Evolutionary conservation across 228 moss, liverwort and hornwort species (phyloP).

Genomic region (Sphagnum magellanicum): DNA sequence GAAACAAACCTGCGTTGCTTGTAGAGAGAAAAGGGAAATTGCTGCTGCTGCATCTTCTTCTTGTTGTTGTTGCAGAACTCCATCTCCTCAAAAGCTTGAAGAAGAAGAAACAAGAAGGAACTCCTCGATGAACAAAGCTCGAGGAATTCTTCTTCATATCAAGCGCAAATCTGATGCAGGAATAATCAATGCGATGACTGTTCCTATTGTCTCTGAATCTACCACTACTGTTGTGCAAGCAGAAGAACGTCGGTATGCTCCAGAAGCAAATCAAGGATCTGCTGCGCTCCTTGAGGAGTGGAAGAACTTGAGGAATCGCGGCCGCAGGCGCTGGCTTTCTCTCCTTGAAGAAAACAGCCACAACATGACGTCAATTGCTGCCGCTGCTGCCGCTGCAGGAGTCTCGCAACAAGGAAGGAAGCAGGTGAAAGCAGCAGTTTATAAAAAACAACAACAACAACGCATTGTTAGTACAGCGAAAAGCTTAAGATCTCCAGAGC

Average conservation of each 20-base stretch:
- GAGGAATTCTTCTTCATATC: neutral
- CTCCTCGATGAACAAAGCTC: neutral
- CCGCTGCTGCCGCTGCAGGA: neutral
- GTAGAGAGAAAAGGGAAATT: slow-evolving; percentile 9
- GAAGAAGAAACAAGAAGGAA: slow-evolving; percentile 6
- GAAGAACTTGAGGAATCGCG: neutral
- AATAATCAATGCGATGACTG: neutral
- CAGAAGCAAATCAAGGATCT: too few relatives aligned
- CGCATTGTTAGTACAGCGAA: neutral
- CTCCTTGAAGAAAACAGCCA: neutral
- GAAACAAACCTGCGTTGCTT: slow-evolving; percentile 23
- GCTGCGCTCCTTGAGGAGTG: too few relatives aligned
- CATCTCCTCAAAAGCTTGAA: neutral
- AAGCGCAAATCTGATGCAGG: slow-evolving; percentile 1
- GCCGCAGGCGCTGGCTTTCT: slow-evolving; percentile 11
- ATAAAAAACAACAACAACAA: neutral
- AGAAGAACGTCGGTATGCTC: too few relatives aligned
- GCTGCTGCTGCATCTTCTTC: neutral
- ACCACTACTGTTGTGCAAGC: too few relatives aligned
- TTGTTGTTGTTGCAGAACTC: too few relatives aligned
- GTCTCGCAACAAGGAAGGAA: neutral
- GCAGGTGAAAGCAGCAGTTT: neutral
- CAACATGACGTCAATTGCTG: neutral
- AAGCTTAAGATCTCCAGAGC: slow-evolving; percentile 14
- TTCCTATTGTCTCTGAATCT: too few relatives aligned